Evolutionary conservation across 225 moss, liverwort and hornwort genomes (phyloP), one percentile per base, ranked within the genome.

Genomic region (Marchantia polymorpha): DNA sequence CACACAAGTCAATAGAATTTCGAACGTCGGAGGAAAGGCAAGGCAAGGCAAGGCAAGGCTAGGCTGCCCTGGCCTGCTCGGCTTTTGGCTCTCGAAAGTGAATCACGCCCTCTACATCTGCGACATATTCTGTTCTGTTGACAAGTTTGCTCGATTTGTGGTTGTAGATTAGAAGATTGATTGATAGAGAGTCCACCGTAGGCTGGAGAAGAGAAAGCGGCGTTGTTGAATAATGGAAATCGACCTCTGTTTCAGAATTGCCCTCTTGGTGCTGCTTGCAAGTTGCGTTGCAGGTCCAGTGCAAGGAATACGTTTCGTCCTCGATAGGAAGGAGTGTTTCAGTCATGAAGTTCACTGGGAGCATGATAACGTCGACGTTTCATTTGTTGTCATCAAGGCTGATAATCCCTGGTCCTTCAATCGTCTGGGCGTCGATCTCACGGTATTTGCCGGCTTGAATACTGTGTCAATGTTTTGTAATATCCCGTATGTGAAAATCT

Each of bases 311-410:
- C 92, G 94, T 4, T 96, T 96, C 51, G 92, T 91, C 74, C 89
- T 96, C 27, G 94, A 96, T 51, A 90, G 87, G 90, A 84, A 85
- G 83, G 92, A 94, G 76, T 96, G 96, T 81, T 94, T 90, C 84
- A 81, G 89, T 22, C 86, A 94, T 30, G 83, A 90, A 0, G 96
- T 94, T 82, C 86, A 86, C 12, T 89, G 74, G 15, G 89, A 90
- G 0, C 89, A 87, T 10, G 91, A 94, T 51, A 80, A 65, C 67
- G 96, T 96, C 25, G 83, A 83, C 52, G 96, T 83, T 9, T 96
- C 96, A 0, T 94, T 82, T 47, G 96, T 96, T 27, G 91, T 96
- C 59, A 94, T 96, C 82, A 92, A 96, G 85, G 83, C 84, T 0
- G 94, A 94, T 6, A 90, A 83, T 39, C 54, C 85, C 7, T 94